A percentile compares a stretch with the other conserved stretches of the same genome.
phyloP scores from a whole-genome alignment of 2,329 filamentous ascomycete species.

The Arthrobotrys pseudoclavata region DNA sequence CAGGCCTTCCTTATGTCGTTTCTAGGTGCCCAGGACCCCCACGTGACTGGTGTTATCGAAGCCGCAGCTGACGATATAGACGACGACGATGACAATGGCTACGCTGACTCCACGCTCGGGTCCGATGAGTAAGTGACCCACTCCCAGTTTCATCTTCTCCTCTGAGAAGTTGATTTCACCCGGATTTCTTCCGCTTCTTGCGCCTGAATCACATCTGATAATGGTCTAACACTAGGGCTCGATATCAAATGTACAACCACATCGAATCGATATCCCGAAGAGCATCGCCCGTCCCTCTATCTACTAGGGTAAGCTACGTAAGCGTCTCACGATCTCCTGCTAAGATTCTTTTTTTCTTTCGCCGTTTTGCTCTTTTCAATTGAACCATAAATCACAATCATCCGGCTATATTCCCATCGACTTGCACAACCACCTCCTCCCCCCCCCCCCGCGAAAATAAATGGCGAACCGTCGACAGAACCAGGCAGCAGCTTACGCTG shows the following conservation, averaged over 20 bases:
- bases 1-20: conserved; percentile 58
- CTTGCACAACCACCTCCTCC: conserved; percentile 11
- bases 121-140: conserved; percentile 54
- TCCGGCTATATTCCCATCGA: conserved; percentile 52
- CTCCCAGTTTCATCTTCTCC: conserved; percentile 10
- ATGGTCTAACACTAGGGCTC: conserved; percentile 46
- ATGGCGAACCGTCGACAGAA: conserved; percentile 43
- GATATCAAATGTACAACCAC: conserved; percentile 57
- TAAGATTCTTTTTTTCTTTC: conserved; percentile 1
- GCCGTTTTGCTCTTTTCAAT: conserved; percentile 29
- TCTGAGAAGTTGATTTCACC: conserved; percentile 25
- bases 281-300: conserved; percentile 51
- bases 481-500: conserved; percentile 53
- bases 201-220: conserved; percentile 24
- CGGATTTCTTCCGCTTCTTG: conserved; percentile 43
- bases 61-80: conserved; percentile 58
- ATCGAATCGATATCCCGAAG: conserved; percentile 55
- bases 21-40: conserved; percentile 59
- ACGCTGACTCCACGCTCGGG: conserved; percentile 58
- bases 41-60: conserved; percentile 59
- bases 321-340: conserved; percentile 30
- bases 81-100: conserved; percentile 55
- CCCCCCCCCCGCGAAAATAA: conserved; percentile 10
- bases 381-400: conserved; percentile 50
- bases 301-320: conserved; percentile 55